A percentile compares a stretch with the other conserved stretches of the same genome.
Evolutionary conservation across 1,139 yeast genomes (phyloP).

Genomic region (Meyerozyma athensensis): DNA sequence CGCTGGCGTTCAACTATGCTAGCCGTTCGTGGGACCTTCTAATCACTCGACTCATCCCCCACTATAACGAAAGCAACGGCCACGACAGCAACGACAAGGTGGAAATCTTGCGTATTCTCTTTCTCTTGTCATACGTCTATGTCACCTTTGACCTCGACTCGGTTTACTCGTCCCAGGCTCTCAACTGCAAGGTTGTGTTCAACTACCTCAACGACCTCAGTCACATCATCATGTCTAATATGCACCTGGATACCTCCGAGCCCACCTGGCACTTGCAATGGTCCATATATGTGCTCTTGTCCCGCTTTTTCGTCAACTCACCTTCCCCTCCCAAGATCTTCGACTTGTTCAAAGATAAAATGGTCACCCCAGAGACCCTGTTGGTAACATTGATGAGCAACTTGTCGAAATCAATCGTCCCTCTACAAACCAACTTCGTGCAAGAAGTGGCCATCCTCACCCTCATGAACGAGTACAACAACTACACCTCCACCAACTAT

Average conservation of each 20-base stretch:
- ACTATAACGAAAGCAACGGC: conserved; percentile 25
- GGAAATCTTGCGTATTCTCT: conserved; percentile 33
- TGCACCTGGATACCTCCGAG: conserved; percentile 10
- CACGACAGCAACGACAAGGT: conserved; percentile 31
- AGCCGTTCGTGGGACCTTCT: conserved; percentile 38
- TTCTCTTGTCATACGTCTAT: conserved; percentile 27
- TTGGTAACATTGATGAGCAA: conserved; percentile 10
- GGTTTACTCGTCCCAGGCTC: conserved; percentile 11
- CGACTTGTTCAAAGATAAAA: conserved; percentile 7
- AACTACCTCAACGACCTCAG: conserved; percentile 43
- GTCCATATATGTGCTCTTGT: conserved; percentile 10
- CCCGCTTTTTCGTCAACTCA: conserved; percentile 5
- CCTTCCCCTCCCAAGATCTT: conserved; percentile 9
- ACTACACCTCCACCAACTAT: conserved; percentile 25
- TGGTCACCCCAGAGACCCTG: not conserved
- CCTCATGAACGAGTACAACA: conserved; percentile 40
- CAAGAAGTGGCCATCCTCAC: conserved; percentile 36
- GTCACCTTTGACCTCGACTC: conserved; percentile 23
- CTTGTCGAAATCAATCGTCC: conserved; percentile 15
- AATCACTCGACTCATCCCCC: conserved; percentile 39
- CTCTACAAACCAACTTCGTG: conserved; percentile 20
- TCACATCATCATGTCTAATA: conserved; percentile 16
- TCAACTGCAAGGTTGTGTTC: conserved; percentile 26
- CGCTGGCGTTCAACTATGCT: conserved; percentile 2
- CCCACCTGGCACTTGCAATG: conserved; percentile 8